phyloP scores from a whole-genome alignment of 352 stramenopile genomes.

The Phytophthora kernoviae region DNA sequence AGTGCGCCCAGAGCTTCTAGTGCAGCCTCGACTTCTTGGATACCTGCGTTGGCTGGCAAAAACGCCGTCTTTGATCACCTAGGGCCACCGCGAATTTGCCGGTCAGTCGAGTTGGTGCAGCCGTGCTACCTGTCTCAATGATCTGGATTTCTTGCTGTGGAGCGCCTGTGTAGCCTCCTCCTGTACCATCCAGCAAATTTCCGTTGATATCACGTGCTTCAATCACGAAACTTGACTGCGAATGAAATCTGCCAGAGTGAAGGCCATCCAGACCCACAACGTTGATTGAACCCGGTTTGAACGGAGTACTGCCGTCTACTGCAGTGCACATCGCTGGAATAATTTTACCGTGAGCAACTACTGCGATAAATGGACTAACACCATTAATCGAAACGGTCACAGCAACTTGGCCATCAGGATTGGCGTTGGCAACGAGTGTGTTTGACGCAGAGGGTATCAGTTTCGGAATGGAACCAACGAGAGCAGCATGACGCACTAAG shows the following conservation, averaged over 20 bases:
- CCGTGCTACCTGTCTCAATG: slow-evolving; percentile 79
- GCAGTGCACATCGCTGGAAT: slow-evolving; percentile 71
- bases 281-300: slow-evolving; percentile 65
- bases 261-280: slow-evolving; percentile 62
- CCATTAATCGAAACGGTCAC: slow-evolving; percentile 42
- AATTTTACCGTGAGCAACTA: slow-evolving; percentile 65
- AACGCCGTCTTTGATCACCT: slow-evolving; percentile 52
- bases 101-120: slow-evolving; percentile 41
- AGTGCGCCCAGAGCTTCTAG: slow-evolving; percentile 78
- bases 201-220: slow-evolving; percentile 91
- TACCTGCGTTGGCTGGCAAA: slow-evolving; percentile 74
- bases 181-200: slow-evolving; percentile 90
- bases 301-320: slow-evolving; percentile 57
- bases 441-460: slow-evolving; percentile 31
- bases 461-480: slow-evolving; percentile 60
- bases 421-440: slow-evolving; percentile 40
- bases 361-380: slow-evolving; percentile 53
- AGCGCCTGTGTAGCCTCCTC: slow-evolving; percentile 49
- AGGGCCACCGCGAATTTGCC: slow-evolving; percentile 84
- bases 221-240: slow-evolving; percentile 88
- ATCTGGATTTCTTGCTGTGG: slow-evolving; percentile 92
- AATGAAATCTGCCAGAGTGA: slow-evolving; percentile 70
- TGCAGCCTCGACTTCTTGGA: slow-evolving; percentile 75
- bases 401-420: slow-evolving; percentile 23
- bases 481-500: slow-evolving; percentile 44